These are phyloP conservation scores for Mycena olivaceomarginata DNA, from an alignment of 768 basidiomycete species.

Conservation along the genomic window DNA sequence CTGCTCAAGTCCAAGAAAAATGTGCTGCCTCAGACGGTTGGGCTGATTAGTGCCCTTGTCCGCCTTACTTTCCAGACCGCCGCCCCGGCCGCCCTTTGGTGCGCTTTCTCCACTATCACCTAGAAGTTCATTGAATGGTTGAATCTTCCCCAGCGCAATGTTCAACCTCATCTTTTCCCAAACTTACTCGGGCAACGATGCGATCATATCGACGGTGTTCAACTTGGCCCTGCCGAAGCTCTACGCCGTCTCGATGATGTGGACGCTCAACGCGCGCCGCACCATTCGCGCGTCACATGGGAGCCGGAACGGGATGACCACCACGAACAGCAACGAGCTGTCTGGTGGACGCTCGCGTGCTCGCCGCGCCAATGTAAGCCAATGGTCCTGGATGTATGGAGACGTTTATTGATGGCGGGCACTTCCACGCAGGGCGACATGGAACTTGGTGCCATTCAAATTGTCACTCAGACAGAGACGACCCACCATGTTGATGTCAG, in stretches of 20 bases:
- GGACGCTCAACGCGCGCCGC: constrained; percentile 57
- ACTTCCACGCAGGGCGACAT: constrained; percentile 36
- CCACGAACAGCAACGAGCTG: constrained; percentile 36
- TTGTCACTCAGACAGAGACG: constrained; percentile 51
- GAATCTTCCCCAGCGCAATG: constrained; percentile 49
- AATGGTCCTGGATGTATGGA: too few relatives aligned
- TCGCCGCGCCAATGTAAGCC: constrained; percentile 20
- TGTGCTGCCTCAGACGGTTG: constrained; percentile 54
- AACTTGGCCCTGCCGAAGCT: constrained; percentile 56
- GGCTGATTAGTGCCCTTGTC: constrained; percentile 53
- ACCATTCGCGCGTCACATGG: constrained; percentile 43
- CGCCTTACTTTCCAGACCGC: constrained; percentile 56
- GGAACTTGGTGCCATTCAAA: constrained; percentile 48
- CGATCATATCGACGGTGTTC: constrained; percentile 54
- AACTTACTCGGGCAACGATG: constrained; percentile 48
- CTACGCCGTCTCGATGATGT: constrained; percentile 61
- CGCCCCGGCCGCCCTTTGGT: constrained; percentile 58
- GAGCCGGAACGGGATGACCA: constrained; percentile 37
- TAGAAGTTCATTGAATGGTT: not conserved
- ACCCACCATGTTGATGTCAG: constrained; percentile 52
- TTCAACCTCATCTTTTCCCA: constrained; percentile 59
- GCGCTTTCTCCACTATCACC: constrained; percentile 1
- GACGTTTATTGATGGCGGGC: too few relatives aligned
- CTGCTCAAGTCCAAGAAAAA: constrained; percentile 52
- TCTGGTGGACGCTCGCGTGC: constrained; percentile 38